These are phyloP conservation scores for Leccinum rimulosum DNA, from an alignment of 768 basidiomycete genomes.

Conservation along the genomic window DNA sequence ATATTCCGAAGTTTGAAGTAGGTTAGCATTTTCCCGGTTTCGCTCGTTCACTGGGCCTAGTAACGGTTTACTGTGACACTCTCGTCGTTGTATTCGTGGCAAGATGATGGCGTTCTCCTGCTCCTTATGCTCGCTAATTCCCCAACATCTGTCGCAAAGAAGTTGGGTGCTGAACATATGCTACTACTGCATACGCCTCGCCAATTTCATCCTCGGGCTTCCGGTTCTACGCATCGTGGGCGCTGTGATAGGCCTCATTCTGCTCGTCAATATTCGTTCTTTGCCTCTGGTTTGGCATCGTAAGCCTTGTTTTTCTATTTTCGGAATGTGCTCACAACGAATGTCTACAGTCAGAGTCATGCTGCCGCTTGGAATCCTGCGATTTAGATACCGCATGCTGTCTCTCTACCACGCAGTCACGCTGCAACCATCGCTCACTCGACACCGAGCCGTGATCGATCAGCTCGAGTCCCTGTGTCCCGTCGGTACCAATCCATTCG, in stretches of 20 bases:
- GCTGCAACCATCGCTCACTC: constrained; percentile 6
- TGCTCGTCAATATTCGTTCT: constrained; percentile 14
- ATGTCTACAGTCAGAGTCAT: constrained; percentile 5
- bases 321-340: neutral
- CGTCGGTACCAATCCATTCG: constrained; percentile 16
- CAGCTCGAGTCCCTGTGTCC: constrained; percentile 16
- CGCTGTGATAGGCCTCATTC: constrained; percentile 2
- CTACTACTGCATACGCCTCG: neutral
- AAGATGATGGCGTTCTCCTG: neutral
- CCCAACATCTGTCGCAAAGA: neutral
- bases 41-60: neutral
- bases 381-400: constrained; percentile 7
- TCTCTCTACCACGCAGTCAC: constrained; percentile 7
- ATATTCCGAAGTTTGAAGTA: neutral
- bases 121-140: constrained; percentile 7
- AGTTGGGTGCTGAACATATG: neutral
- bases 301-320: neutral
- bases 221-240: neutral
- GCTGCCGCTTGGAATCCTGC: constrained; percentile 12
- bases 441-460: constrained; percentile 10
- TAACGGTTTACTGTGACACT: neutral
- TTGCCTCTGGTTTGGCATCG: constrained; percentile 16
- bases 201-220: neutral
- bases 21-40: neutral
- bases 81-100: neutral